Conservation (phyloP, 257 asterid genomes). For the Solanum rostratum region DNA sequence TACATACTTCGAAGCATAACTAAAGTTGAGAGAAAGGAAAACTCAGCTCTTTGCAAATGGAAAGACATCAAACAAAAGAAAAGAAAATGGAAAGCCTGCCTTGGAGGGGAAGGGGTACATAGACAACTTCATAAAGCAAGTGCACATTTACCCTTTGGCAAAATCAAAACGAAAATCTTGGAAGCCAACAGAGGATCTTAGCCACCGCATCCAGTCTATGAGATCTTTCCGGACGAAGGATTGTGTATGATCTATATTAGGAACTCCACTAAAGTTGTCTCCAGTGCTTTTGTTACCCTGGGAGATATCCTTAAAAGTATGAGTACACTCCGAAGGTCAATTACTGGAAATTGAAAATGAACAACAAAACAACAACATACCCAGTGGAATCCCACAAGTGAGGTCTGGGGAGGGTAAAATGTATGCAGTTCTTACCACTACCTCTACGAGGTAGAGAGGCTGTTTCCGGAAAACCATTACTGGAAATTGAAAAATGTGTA, state of each 20-base stretch:
- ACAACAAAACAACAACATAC: too few species aligned
- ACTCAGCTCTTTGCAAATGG: background rate
- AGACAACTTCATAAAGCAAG: background rate
- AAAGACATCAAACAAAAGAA: background rate
- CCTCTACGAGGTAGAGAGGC: too few species aligned
- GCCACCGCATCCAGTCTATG: conserved; percentile 69
- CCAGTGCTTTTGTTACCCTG: conserved; percentile 91
- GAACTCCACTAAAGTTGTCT: conserved; percentile 81
- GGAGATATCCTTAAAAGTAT: conserved; percentile 9
- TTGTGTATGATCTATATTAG: conserved; percentile 87
- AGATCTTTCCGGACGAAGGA: conserved; percentile 77
- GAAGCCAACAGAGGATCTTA: conserved; percentile 60
- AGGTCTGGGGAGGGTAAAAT: too few species aligned
- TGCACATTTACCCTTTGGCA: conserved; percentile 59
- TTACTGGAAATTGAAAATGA: background rate
- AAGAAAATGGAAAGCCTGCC: background rate
- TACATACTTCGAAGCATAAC: conserved; percentile 76
- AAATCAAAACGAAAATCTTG: conserved; percentile 98
- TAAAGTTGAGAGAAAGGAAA: conserved; percentile 12
- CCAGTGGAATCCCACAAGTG: too few species aligned
- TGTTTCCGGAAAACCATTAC: too few species aligned
- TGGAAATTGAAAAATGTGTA: background rate
- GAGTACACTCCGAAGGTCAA: background rate
- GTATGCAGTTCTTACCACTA: too few species aligned
- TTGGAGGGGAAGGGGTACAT: background rate